Percentiles rank a stretch among this genome's conserved stretches.
These are phyloP conservation scores for Fremontodendron californicum DNA, from an alignment of 345 rosid species.

Conservation along the genomic window DNA sequence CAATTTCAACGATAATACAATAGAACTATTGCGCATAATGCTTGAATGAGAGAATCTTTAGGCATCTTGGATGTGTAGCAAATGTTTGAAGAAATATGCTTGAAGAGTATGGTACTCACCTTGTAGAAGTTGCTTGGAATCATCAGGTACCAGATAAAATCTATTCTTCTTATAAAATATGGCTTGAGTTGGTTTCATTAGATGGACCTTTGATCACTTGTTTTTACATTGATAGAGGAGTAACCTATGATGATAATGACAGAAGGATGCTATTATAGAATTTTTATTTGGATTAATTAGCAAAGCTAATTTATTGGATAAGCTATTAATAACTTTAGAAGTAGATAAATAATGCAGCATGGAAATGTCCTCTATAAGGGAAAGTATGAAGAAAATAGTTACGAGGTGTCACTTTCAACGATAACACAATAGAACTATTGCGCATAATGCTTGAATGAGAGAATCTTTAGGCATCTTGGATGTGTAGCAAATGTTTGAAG, in stretches of 20 bases:
- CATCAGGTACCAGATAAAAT: conserved; percentile 58
- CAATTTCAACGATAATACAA: not conserved
- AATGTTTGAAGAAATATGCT: not conserved
- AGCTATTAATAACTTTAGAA: no score
- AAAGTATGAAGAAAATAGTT: no score
- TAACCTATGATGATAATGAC: not conserved
- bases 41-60: not conserved
- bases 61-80: not conserved
- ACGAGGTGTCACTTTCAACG: no score
- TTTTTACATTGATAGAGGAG: not conserved
- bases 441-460: not conserved
- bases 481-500: not conserved
- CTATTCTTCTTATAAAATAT: not conserved
- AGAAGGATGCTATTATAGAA: no score
- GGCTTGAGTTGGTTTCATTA: not conserved
- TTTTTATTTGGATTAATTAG: no score
- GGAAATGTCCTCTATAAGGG: no score
- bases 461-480: not conserved
- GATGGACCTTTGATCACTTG: not conserved
- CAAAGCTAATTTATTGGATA: no score
- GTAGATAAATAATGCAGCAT: no score
- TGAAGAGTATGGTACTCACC: conserved; percentile 88
- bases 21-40: not conserved
- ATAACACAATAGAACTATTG: no score
- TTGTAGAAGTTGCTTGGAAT: conserved; percentile 93